Evolutionary conservation across 2,329 filamentous ascomycete species (phyloP), one percentile per base, ranked within the genome.

Genomic region (Aspergillus novoparasiticus): DNA sequence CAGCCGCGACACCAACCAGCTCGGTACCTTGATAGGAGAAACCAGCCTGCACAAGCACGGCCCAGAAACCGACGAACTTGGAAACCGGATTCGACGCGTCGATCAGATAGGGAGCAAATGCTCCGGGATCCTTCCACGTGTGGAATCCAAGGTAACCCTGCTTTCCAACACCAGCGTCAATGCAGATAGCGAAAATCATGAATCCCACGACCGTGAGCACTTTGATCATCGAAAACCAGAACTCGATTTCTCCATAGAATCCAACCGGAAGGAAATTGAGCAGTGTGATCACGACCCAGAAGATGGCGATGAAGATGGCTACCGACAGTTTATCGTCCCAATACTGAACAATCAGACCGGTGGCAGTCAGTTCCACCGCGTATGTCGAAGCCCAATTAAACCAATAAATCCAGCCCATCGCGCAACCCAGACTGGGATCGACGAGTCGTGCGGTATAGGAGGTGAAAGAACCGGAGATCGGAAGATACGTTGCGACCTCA

Each of bases 401-500:
- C 88, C 89, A 93, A 77, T 93, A 94, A 60, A 91, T 87, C 90
- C 90, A 94, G 19, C 91, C 91, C 83, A 93, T 89, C 28, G 89
- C 84, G 71, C 93, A 93, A 16, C 89, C 90, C 59, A 92, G 81
- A 57, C 87, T 87, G 14, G 86, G 88, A 70, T 91, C 88, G 65
- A 92, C 84, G 71, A 94, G 93, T n/a, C 91, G 89, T 45, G 87
- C 85, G n/a, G 91, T 90, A 71, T 93, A 94, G 43, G 88, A 85
- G 46, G 90, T 91, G 74, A 93, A 93, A 43, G 90, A 88, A 61
- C 90, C 91, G 23, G 89, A 82, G 34, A 93, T 87, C 9, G 92
- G 92, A 34, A 94, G 88, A 69, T 88, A 92, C 10, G 90, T 89
- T 14, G 90, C 89, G 85, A 94, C 91, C 79, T 95, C 84, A 53